Conservation (phyloP, 2,329 filamentous ascomycete genomes). For the Ophiosphaerella korrae region DNA sequence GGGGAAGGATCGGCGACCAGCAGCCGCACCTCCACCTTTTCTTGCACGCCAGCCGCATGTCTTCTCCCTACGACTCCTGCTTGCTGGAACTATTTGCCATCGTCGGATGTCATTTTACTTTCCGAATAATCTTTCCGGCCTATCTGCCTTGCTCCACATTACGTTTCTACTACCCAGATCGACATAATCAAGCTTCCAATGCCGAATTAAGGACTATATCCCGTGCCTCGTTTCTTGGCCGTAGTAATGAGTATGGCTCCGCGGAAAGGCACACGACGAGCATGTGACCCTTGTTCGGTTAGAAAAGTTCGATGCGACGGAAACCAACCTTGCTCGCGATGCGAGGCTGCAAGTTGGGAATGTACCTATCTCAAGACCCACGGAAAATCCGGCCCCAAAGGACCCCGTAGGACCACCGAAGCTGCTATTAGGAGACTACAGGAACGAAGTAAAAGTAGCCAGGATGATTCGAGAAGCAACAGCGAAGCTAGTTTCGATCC, state of each 20-base stretch:
- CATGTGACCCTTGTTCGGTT: conserved; percentile 44
- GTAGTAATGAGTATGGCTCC: conserved; percentile 33
- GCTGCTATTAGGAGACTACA: conserved; percentile 42
- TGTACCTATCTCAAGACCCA: conserved; percentile 46
- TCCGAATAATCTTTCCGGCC: conserved; percentile 14
- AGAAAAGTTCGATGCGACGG: conserved; percentile 44
- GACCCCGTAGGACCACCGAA: conserved; percentile 41
- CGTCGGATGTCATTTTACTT: conserved; percentile 5
- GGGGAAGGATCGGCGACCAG: conserved; percentile 25
- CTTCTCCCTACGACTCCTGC: conserved; percentile 20
- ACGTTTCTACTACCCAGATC: conserved; percentile 3
- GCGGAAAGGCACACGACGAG: conserved; percentile 43
- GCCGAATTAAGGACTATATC: conserved; percentile 24
- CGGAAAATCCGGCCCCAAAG: conserved; percentile 44
- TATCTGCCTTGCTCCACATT: conserved; percentile 12
- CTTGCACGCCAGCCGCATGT: conserved; percentile 32
- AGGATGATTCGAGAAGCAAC: conserved; percentile 33
- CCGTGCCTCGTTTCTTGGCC: conserved; percentile 21
- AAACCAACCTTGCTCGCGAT: conserved; percentile 41
- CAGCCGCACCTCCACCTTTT: conserved; percentile 37
- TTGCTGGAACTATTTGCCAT: conserved; percentile 5
- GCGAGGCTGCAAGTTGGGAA: conserved; percentile 42
- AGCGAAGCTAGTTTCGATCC: conserved; percentile 41
- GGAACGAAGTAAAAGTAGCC: conserved; percentile 33
- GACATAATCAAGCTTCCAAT: conserved; percentile 19